phyloP scores from a whole-genome alignment of 352 stramenopile species.

The Phytopythium helicoides region DNA sequence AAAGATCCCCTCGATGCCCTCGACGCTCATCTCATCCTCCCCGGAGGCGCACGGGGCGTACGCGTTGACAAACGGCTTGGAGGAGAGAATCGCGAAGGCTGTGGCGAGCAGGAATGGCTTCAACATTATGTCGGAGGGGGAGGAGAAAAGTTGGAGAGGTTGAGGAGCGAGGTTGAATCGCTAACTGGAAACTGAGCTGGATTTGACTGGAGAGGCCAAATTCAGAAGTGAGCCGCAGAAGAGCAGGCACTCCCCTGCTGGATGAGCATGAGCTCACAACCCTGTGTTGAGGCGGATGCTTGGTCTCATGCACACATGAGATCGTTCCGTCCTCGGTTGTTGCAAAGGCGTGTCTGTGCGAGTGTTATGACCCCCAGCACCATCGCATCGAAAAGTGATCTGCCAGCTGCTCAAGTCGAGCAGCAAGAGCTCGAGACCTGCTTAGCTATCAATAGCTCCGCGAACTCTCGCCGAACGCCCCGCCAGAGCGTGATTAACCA shows the following conservation, averaged over 20 bases:
- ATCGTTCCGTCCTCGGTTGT: too few species aligned
- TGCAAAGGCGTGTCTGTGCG: too few species aligned
- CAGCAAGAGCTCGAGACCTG: too few species aligned
- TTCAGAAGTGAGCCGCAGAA: neutral
- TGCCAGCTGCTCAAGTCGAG: too few species aligned
- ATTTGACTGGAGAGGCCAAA: neutral
- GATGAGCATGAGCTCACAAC: too few species aligned
- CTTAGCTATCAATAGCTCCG: neutral
- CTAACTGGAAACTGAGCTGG: neutral
- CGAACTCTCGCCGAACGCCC: neutral
- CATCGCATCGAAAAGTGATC: too few species aligned
- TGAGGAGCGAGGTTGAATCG: neutral
- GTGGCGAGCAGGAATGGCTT: conserved; percentile 28
- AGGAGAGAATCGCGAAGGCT: conserved; percentile 12
- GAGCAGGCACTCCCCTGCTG: neutral
- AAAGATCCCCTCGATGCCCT: conserved; percentile 38
- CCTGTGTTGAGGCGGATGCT: too few species aligned
- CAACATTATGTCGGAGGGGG: conserved; percentile 12
- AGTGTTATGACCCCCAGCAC: too few species aligned
- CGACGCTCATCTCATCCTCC: conserved; percentile 26
- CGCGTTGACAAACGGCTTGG: conserved; percentile 8
- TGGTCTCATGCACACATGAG: too few species aligned
- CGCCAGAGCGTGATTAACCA: too few species aligned
- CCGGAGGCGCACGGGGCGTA: conserved; percentile 11
- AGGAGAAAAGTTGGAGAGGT: neutral